Conservation (phyloP, 306 rosid species). For the Begonia peltatifolia region DNA sequence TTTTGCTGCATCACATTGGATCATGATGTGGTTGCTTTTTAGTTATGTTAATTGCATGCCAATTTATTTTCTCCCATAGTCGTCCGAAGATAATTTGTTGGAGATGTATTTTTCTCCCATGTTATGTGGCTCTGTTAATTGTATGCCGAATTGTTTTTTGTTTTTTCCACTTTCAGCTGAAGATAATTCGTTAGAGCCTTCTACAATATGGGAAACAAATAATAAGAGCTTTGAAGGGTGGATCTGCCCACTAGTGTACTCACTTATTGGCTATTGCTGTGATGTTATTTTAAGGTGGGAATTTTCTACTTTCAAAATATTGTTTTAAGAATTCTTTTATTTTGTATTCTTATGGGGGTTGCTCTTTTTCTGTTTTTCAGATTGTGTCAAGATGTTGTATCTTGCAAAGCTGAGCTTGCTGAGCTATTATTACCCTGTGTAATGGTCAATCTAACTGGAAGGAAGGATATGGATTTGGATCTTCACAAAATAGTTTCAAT, state of each 20-base stretch:
- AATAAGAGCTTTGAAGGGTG: conserved; percentile 68
- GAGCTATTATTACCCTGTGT: conserved; percentile 74
- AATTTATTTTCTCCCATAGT: no score
- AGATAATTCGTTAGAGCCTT: conserved; percentile 45
- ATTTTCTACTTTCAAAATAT: background rate
- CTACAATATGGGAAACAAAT: conserved; percentile 53
- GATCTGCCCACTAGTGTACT: conserved; percentile 71
- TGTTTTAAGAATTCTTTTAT: conserved; percentile 2
- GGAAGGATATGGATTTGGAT: conserved; percentile 56
- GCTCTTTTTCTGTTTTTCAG: conserved; percentile 29
- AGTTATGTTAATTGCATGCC: no score
- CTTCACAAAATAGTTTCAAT: conserved; percentile 44
- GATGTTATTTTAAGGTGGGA: conserved; percentile 70
- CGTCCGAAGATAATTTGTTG: no score
- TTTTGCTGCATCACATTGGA: no score
- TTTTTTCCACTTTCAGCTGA: conserved; percentile 38
- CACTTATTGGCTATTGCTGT: conserved; percentile 50
- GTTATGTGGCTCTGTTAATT: conserved; percentile 1
- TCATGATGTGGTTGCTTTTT: no score
- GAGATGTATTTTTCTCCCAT: background rate
- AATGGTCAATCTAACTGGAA: conserved; percentile 62
- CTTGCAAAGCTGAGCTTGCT: conserved; percentile 71
- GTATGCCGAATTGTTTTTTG: background rate
- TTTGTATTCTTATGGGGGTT: background rate
- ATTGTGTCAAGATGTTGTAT: conserved; percentile 72